phyloP scores from a whole-genome alignment of 305 asterid genomes.

The Solanum aculeatissimum region DNA sequence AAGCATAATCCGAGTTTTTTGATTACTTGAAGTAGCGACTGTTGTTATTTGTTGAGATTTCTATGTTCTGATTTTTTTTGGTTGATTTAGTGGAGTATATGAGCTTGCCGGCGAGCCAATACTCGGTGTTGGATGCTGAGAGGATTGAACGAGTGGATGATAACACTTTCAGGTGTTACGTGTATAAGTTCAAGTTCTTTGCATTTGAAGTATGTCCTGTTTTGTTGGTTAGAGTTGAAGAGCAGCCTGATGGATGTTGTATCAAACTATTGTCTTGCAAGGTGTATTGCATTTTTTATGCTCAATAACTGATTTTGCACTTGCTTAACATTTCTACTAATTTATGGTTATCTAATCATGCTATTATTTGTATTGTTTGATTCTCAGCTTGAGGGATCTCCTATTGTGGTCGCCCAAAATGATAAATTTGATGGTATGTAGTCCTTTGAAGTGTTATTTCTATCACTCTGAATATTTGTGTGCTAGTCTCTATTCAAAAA shows the following conservation, averaged over 20 bases:
- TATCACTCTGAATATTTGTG: background rate
- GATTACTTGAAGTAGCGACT: background rate
- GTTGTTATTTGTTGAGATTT: background rate
- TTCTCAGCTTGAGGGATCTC: constrained; percentile 13
- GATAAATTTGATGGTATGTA: constrained; percentile 35
- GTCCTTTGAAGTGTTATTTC: constrained; percentile 54
- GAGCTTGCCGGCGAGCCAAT: constrained; percentile 98
- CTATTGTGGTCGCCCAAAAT: constrained; percentile 4
- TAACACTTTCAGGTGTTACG: constrained; percentile 79
- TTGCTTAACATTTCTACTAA: background rate
- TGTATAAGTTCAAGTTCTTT: constrained; percentile 69
- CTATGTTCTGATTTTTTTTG: background rate
- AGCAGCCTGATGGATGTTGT: constrained; percentile 71
- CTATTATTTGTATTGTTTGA: constrained; percentile 8
- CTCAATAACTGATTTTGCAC: background rate
- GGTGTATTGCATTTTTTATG: background rate
- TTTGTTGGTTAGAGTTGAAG: constrained; percentile 89
- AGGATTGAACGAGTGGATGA: constrained; percentile 93
- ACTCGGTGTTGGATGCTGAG: constrained; percentile 96
- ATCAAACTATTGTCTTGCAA: constrained; percentile 5
- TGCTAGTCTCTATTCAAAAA: too few relatives aligned
- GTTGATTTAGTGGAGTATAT: constrained; percentile 57
- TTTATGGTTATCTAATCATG: background rate
- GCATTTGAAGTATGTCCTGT: constrained; percentile 91
- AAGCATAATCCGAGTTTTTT: background rate